These are phyloP conservation scores for Blastomyces percursus DNA, from an alignment of 2,329 filamentous ascomycete genomes.

Conservation along the genomic window DNA sequence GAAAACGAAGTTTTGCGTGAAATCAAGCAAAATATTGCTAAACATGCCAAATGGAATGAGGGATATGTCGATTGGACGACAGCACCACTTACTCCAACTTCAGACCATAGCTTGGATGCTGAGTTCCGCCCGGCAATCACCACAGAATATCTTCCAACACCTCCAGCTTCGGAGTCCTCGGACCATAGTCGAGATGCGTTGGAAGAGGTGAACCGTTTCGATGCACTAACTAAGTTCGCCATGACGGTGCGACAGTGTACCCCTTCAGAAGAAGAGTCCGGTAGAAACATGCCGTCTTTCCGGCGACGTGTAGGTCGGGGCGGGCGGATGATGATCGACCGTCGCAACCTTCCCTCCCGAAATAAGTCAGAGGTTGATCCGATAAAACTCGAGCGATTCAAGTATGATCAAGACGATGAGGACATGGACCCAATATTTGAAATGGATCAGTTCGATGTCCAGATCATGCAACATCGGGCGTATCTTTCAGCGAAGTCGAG, in stretches of 20 bases:
- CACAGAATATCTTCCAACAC: slow-evolving; percentile 52
- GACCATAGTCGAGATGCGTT: slow-evolving; percentile 33
- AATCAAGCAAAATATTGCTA: slow-evolving; percentile 75
- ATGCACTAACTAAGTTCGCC: slow-evolving; percentile 29
- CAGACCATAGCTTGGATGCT: slow-evolving; percentile 50
- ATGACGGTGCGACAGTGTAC: slow-evolving; percentile 30
- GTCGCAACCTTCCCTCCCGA: slow-evolving; percentile 54
- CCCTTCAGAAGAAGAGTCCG: slow-evolving; percentile 35
- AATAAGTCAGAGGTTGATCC: slow-evolving; percentile 37
- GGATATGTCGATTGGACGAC: slow-evolving; percentile 81
- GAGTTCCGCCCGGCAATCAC: slow-evolving; percentile 59
- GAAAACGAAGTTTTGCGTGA: slow-evolving; percentile 69
- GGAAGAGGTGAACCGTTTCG: slow-evolving; percentile 24
- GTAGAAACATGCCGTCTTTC: slow-evolving; percentile 51
- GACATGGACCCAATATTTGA: slow-evolving; percentile 65
- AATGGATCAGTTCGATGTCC: slow-evolving; percentile 56
- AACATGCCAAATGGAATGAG: slow-evolving; percentile 85
- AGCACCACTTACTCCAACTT: slow-evolving; percentile 69
- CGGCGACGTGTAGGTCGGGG: slow-evolving; percentile 74
- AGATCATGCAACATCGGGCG: slow-evolving; percentile 47
- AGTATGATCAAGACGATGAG: slow-evolving; percentile 75
- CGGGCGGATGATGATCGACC: slow-evolving; percentile 79
- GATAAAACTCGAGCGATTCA: slow-evolving; percentile 59
- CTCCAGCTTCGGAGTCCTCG: slow-evolving; percentile 39
- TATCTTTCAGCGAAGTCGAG: slow-evolving; percentile 38